Conservation (phyloP, 2,329 filamentous ascomycete species). For the Madurella fahalii region DNA sequence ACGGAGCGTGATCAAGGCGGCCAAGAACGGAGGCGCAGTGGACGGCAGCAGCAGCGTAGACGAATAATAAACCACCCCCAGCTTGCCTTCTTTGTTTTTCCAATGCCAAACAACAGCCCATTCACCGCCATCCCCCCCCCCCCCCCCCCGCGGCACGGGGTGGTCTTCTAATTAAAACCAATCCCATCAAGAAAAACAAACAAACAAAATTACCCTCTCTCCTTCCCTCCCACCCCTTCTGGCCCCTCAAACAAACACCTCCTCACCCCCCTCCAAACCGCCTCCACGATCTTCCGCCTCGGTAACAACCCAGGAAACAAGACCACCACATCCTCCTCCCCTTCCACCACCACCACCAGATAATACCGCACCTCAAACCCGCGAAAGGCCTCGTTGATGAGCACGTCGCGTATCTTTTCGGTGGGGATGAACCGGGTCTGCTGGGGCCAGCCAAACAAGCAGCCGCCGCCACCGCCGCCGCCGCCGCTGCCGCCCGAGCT, state of each 20-base stretch:
- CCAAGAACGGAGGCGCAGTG: constrained; percentile 16
- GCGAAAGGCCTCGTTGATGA: constrained; percentile 91
- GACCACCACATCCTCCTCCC: constrained; percentile 84
- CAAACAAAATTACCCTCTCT: neutral
- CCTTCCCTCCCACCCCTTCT: constrained; percentile 30
- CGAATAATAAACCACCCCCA: neutral
- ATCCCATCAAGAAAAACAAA: constrained; percentile 3
- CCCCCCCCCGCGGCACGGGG: no score
- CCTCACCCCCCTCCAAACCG: constrained; percentile 83
- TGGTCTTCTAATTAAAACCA: neutral
- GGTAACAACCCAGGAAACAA: constrained; percentile 85
- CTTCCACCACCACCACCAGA: constrained; percentile 83
- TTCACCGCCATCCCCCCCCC: no score
- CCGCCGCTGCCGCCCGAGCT: no score
- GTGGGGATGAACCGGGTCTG: constrained; percentile 72
- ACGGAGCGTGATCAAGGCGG: constrained; percentile 30
- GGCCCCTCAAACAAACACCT: constrained; percentile 72
- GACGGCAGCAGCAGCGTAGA: constrained; percentile 6
- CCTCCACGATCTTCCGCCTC: constrained; percentile 68
- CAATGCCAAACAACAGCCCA: neutral
- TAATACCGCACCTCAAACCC: constrained; percentile 91
- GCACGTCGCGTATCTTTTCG: constrained; percentile 84
- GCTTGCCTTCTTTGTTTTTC: neutral
- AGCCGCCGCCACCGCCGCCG: no score
- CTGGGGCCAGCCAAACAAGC: constrained; percentile 7